Base-by-base conservation (phyloP, 2,329 filamentous ascomycete species). In the Chaetomiaceae sp. region DNA sequence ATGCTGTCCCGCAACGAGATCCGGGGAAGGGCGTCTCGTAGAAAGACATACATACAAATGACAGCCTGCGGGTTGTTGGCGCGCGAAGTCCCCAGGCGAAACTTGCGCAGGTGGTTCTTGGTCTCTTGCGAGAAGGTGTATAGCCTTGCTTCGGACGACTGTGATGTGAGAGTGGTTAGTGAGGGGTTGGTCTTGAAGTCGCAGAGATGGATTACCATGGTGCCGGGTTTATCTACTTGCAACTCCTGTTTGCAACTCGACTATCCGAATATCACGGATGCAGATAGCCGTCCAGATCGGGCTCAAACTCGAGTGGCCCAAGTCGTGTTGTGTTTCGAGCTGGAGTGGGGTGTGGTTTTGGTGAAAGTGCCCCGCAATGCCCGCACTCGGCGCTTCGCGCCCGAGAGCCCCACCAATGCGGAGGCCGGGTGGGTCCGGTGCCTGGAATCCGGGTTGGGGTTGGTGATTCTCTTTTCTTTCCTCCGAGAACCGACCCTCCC, bases 61-160 rank as follows among this genome's bases (percentile, higher is more conserved):
- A 95, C 84, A 57, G 91, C 94, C 75, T 96, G 90, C 0, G 91
- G 87, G 43, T 87, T 84, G 68, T 87, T 92, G 48, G 90, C 85
- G 61, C 94, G 80, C 31, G 91, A 96, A 2, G 94, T 97, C 23
- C 87, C 84, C 25, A 99, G 80, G 47, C 94, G 88, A 75, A 99
- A 99, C 73, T 96, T 97, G 71, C 89, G 88, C 61, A 99, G 82
- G 67, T 91, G 86, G 61, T 91, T 85, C 73, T 87, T 94, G 42
- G 90, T 96, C 73, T 94, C 89, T 60, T 84, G 82, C 29, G 91
- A 95, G 81, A 97, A 95, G 55, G 88, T 89, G 75, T 96, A 97
- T 59, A 97, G 81, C 63, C 91, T 81, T 58, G 90, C 85, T 77
- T 96, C 91, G 67, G 91, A 95, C 65, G 84, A 72, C 75, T 78